These are phyloP conservation scores for Rhododendron ferrugineum DNA, from an alignment of 148 eudicot species.

Conservation along the genomic window DNA sequence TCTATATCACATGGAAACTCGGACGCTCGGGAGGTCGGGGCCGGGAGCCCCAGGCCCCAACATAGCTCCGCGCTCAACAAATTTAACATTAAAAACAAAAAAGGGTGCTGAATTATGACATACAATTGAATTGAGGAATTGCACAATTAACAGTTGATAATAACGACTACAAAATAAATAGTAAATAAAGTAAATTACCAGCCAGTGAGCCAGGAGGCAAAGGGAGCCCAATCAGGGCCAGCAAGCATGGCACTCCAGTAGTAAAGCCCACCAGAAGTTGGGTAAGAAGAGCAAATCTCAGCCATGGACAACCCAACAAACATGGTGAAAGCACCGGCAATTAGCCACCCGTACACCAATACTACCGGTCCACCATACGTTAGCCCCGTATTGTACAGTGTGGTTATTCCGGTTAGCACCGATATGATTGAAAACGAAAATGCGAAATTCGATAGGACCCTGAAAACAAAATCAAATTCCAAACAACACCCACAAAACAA, in stretches of 20 bases:
- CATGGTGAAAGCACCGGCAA: slow-evolving; percentile 77
- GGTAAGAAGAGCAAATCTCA: slow-evolving; percentile 86
- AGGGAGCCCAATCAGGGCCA: slow-evolving; percentile 80
- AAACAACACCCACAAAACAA: slow-evolving; percentile 4
- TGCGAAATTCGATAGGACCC: slow-evolving; percentile 78
- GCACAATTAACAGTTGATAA: background rate
- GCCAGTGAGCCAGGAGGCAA: slow-evolving; percentile 93
- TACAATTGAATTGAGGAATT: background rate
- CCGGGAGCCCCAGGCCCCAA: no score
- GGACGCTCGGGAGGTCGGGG: no score
- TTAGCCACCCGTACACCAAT: slow-evolving; percentile 70
- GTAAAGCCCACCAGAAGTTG: slow-evolving; percentile 89
- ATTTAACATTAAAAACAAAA: no score
- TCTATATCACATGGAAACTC: no score
- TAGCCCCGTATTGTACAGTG: slow-evolving; percentile 63
- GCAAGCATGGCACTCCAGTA: slow-evolving; percentile 96
- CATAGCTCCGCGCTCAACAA: no score
- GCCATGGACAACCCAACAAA: slow-evolving; percentile 84
- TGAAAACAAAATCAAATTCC: slow-evolving; percentile 21
- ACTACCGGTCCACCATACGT: slow-evolving; percentile 69
- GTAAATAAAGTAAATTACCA: slow-evolving; percentile 33
- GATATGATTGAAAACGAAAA: slow-evolving; percentile 82
- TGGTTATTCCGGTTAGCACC: slow-evolving; percentile 77
- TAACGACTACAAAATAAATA: background rate
- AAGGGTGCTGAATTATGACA: background rate